A percentile compares a stretch with the other conserved stretches of the same genome.
These are phyloP conservation scores for Cytauxzoon felis DNA, from an alignment of 169 alveolate genomes.

Conservation along the genomic window DNA sequence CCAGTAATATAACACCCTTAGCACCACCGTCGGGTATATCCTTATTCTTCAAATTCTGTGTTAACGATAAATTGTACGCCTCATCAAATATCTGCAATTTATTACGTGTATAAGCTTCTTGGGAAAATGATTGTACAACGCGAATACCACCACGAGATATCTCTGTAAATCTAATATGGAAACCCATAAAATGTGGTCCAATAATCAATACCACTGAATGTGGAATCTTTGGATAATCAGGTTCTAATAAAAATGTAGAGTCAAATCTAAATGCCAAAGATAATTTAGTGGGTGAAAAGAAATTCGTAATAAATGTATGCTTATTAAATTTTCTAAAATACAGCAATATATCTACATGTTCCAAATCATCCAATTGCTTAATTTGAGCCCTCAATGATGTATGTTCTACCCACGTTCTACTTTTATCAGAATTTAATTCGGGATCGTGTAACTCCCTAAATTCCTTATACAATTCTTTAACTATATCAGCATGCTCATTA, in stretches of 20 bases:
- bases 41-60: conserved; percentile 79
- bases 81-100: conserved; percentile 73
- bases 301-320: conserved; percentile 68
- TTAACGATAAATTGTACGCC: conserved; percentile 76
- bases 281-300: conserved; percentile 63
- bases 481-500: conserved; percentile 34
- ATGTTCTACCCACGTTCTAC: not conserved
- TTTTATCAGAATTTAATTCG: not conserved
- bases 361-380: conserved; percentile 66
- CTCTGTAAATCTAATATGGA: conserved; percentile 75
- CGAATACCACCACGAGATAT: conserved; percentile 81
- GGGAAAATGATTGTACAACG: conserved; percentile 73
- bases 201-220: conserved; percentile 69
- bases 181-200: conserved; percentile 80
- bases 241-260: conserved; percentile 57
- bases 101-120: conserved; percentile 71
- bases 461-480: conserved; percentile 46
- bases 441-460: conserved; percentile 55
- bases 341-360: conserved; percentile 63
- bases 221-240: conserved; percentile 70
- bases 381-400: conserved; percentile 23
- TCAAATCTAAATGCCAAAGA: conserved; percentile 70
- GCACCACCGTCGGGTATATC: conserved; percentile 83
- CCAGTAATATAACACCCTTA: conserved; percentile 78
- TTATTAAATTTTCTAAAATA: conserved; percentile 67